A percentile compares a stretch with the other conserved stretches of the same genome.
phyloP scores from a whole-genome alignment of 2,329 filamentous ascomycete genomes.

The Arthrobotrys sphaeroides region DNA sequence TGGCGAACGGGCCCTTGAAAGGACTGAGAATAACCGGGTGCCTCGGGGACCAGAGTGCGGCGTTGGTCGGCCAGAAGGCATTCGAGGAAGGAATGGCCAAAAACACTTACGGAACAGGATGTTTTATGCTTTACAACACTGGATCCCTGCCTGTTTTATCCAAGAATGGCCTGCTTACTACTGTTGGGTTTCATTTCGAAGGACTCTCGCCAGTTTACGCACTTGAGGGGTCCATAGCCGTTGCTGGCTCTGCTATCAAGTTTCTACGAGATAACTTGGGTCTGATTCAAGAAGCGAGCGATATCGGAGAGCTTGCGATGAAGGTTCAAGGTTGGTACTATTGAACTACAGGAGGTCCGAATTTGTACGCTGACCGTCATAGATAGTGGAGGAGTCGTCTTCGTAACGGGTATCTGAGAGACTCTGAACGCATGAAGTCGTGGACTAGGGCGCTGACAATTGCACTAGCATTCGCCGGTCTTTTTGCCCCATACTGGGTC shows the following conservation, averaged over 20 bases:
- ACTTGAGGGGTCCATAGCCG: conserved; percentile 81
- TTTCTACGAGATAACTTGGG: conserved; percentile 74
- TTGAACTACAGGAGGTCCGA: not conserved
- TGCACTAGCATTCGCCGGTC: conserved; percentile 76
- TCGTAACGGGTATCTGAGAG: conserved; percentile 72
- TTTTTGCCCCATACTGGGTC: conserved; percentile 95
- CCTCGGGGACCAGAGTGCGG: conserved; percentile 85
- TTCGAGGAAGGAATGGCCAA: conserved; percentile 85
- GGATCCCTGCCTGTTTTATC: conserved; percentile 86
- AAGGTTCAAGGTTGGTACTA: conserved; percentile 54
- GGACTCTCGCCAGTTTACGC: conserved; percentile 77
- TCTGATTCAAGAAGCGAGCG: conserved; percentile 66
- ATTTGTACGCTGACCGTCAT: conserved; percentile 55
- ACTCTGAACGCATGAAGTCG: not conserved
- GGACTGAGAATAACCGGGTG: conserved; percentile 82
- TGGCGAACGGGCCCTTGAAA: conserved; percentile 73
- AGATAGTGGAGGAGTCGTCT: conserved; percentile 83
- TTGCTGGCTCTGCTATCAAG: conserved; percentile 81
- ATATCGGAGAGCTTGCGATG: conserved; percentile 57
- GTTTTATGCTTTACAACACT: conserved; percentile 89
- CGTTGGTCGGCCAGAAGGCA: conserved; percentile 84
- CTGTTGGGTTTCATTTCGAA: conserved; percentile 84
- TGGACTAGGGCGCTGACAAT: not conserved
- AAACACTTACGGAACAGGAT: conserved; percentile 91
- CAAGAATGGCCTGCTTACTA: conserved; percentile 81